phyloP scores from a whole-genome alignment of 202 grass and related monocot genomes.

The Carex arenaria region DNA sequence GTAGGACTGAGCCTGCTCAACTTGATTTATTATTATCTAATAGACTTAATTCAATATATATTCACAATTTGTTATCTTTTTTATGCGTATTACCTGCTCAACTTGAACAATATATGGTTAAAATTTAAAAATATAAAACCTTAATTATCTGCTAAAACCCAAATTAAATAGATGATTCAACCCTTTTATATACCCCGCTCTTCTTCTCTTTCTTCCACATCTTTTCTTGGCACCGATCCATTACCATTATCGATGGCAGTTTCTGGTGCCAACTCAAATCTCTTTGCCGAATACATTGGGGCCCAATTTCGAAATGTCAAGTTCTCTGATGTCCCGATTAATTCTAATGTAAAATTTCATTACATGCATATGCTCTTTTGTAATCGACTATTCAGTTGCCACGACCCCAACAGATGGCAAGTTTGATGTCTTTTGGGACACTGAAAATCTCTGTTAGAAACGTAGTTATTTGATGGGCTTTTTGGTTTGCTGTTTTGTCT shows the following conservation, averaged over 20 bases:
- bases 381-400: constrained; percentile 53
- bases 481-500: no score
- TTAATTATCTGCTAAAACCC: neutral
- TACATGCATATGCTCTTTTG: constrained; percentile 54
- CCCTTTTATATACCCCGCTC: neutral
- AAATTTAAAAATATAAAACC: constrained; percentile 1
- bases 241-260: constrained; percentile 5
- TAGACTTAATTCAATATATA: no score
- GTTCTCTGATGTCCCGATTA: constrained; percentile 61
- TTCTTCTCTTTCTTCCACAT: constrained; percentile 13
- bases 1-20: no score
- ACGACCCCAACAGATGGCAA: constrained; percentile 45
- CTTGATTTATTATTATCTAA: no score
- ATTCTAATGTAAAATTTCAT: constrained; percentile 34
- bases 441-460: neutral
- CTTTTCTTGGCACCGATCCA: neutral
- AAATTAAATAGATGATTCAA: constrained; percentile 34
- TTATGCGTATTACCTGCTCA: no score
- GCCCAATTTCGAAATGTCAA: constrained; percentile 48
- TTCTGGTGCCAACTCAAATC: constrained; percentile 44
- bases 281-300: constrained; percentile 68
- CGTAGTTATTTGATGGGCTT: no score
- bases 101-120: no score
- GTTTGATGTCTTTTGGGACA: constrained; percentile 65
- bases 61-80: no score